These are phyloP conservation scores for Fusarium anguioides DNA, from an alignment of 2,329 filamentous ascomycete species.

Conservation along the genomic window DNA sequence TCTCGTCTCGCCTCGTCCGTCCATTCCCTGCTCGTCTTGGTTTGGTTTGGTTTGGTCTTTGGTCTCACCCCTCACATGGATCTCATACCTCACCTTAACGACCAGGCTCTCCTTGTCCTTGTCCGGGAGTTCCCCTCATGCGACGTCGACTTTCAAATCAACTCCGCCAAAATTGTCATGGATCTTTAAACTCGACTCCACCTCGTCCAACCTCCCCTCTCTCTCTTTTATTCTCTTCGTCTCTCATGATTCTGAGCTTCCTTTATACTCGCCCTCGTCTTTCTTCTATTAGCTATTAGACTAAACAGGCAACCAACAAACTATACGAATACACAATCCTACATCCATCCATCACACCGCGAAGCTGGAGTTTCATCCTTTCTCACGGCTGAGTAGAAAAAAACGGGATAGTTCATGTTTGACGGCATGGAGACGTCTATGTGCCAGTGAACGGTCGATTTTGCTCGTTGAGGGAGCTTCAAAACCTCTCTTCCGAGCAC, in stretches of 20 bases:
- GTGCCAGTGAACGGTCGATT: constrained; percentile 38
- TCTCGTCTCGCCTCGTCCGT: constrained; percentile 30
- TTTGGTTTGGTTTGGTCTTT: constrained; percentile 4
- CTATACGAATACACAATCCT: not conserved
- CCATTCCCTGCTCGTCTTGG: constrained; percentile 22
- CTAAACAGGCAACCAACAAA: constrained; percentile 3
- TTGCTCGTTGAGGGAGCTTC: constrained; percentile 40
- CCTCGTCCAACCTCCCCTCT: constrained; percentile 42
- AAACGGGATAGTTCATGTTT: constrained; percentile 26
- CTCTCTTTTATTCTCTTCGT: constrained; percentile 24
- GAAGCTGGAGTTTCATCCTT: constrained; percentile 8
- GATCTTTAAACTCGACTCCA: constrained; percentile 46
- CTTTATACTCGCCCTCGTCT: constrained; percentile 4
- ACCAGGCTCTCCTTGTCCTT: constrained; percentile 38
- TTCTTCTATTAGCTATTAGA: constrained; percentile 1
- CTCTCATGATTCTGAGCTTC: constrained; percentile 28
- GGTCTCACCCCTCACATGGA: constrained; percentile 41
- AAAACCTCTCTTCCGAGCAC: constrained; percentile 28
- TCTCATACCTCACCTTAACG: constrained; percentile 37
- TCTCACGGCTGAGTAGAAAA: constrained; percentile 5
- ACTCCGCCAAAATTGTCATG: constrained; percentile 38
- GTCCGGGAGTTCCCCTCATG: constrained; percentile 36
- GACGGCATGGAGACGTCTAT: constrained; percentile 42
- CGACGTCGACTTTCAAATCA: constrained; percentile 23
- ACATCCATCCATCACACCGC: not conserved